Evolutionary conservation across 345 rosid genomes (phyloP), one percentile per base, ranked within the genome.

Genomic region (Isatis tinctoria): DNA sequence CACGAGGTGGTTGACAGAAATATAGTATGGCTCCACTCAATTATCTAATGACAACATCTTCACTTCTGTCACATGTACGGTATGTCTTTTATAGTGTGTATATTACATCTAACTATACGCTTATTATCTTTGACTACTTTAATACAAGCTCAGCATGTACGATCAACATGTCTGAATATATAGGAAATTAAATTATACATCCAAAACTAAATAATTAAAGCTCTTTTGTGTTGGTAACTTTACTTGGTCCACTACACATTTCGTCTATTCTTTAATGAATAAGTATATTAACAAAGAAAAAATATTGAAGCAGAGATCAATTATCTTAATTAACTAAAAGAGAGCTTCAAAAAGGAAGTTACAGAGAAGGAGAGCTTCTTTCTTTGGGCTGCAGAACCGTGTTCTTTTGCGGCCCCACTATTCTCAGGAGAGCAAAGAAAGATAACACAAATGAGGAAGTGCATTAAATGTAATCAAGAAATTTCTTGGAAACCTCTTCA

Each of bases 1-100:
- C 72, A 74, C 60, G 60, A 74, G 78, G 72, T 74, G 30, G 72
- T 73, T 65, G 77, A 47, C 72, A 41, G 3, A 32, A 14, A 11
- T 16, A 64, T 40, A 32, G n/a, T 41, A 24, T 20, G 28, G 10
- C 49, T 48, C 54, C 10, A 53, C 62, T 72, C 69, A 8, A 49
- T 28, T 14, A 16, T 62, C 67, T 20, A 40, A 8, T 53, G 54
- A 54, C 57, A 54, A 32, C 22, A 10, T 64, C 70, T 72, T 62
- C 76, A 51, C 69, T 37, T 72, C 16, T 52, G 63, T 53, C 43
- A 10, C n/a, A 13, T 45, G 77, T 74, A 51, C 72, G 72, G 77
- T 52, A 47, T 47, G 30, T 72, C 52, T 48, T 13, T 48, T 48
- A 48, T 10, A 48, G n/a, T n/a, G n/a, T 18, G 5, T 22, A 1